A percentile compares a stretch with the other conserved stretches of the same genome.
Conservation (phyloP, 352 stramenopile genomes). For the Globisporangium emineosum region DNA sequence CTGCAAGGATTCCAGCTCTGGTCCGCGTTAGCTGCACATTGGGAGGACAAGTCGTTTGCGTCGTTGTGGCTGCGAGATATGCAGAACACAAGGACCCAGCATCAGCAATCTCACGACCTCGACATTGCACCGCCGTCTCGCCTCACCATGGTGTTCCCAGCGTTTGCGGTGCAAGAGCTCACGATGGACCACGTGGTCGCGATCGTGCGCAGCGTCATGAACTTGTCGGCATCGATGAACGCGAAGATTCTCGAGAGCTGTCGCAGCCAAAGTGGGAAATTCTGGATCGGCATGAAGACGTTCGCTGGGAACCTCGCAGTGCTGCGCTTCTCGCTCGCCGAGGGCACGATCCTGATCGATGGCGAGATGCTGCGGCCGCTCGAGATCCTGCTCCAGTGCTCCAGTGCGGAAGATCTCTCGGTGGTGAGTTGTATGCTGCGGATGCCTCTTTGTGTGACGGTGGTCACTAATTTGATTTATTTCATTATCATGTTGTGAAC, state of each 20-base stretch:
- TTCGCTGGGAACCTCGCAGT: slow-evolving; percentile 48
- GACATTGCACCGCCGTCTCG: slow-evolving; percentile 14
- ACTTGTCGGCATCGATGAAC: slow-evolving; percentile 21
- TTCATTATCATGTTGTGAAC: neutral
- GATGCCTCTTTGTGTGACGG: too few relatives aligned
- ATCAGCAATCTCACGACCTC: neutral
- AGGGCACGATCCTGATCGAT: slow-evolving; percentile 20
- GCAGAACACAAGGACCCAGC: neutral
- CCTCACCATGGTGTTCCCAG: slow-evolving; percentile 19
- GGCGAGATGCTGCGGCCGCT: slow-evolving; percentile 24
- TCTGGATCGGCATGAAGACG: slow-evolving; percentile 46
- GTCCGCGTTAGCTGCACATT: slow-evolving; percentile 32
- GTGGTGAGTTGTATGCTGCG: slow-evolving; percentile 40
- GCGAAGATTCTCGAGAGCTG: slow-evolving; percentile 30
- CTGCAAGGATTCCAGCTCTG: slow-evolving; percentile 38
- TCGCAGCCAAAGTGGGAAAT: slow-evolving; percentile 38
- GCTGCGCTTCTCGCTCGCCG: slow-evolving; percentile 23
- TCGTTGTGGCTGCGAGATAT: slow-evolving; percentile 22
- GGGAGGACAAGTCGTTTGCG: slow-evolving; percentile 27
- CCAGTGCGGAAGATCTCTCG: slow-evolving; percentile 49
- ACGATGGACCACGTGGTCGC: slow-evolving; percentile 29
- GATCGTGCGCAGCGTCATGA: slow-evolving; percentile 30
- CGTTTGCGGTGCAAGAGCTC: slow-evolving; percentile 17
- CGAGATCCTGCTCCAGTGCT: slow-evolving; percentile 52
- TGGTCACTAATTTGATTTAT: neutral